Percentiles rank a stretch among this genome's conserved stretches.
Evolutionary conservation across 176 grass and related monocot genomes (phyloP).

Genomic region (Zea luxurians): DNA sequence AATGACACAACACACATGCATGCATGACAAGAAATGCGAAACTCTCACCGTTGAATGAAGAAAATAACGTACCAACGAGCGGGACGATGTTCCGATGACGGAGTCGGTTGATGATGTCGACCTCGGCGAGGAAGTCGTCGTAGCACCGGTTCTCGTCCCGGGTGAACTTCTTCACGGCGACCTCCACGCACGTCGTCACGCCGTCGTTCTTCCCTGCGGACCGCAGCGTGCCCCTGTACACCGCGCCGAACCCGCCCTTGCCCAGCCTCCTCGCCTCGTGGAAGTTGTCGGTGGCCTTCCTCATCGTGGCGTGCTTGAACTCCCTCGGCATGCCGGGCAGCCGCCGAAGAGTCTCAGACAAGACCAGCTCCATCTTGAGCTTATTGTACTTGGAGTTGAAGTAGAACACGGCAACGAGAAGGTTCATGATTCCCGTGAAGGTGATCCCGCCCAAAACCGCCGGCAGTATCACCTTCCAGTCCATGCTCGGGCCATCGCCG

Average conservation of each 20-base stretch:
- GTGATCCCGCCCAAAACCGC: neutral
- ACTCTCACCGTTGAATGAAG: neutral
- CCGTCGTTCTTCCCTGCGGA: neutral
- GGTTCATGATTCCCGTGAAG: neutral
- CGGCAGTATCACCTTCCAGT: neutral
- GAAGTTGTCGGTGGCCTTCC: constrained; percentile 6
- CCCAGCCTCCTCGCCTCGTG: neutral
- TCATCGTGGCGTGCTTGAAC: neutral
- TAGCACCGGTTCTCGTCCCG: neutral
- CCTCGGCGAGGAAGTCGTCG: constrained; percentile 18
- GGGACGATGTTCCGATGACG: constrained; percentile 33
- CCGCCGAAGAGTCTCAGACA: neutral
- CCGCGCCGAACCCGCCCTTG: neutral
- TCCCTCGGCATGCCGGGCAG: neutral
- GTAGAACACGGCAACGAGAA: neutral
- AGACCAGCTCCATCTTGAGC: neutral
- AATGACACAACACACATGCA: neutral
- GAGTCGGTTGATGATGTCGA: constrained; percentile 16
- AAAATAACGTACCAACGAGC: constrained; percentile 8
- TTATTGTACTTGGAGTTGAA: constrained; percentile 1
- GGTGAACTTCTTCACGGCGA: constrained; percentile 21
- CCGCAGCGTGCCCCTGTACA: neutral
- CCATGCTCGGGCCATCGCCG: neutral
- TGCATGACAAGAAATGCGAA: neutral
- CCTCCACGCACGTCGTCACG: neutral